Evolutionary conservation across 83 land plant species (phyloP).

Genomic region (Thuja plicata): DNA sequence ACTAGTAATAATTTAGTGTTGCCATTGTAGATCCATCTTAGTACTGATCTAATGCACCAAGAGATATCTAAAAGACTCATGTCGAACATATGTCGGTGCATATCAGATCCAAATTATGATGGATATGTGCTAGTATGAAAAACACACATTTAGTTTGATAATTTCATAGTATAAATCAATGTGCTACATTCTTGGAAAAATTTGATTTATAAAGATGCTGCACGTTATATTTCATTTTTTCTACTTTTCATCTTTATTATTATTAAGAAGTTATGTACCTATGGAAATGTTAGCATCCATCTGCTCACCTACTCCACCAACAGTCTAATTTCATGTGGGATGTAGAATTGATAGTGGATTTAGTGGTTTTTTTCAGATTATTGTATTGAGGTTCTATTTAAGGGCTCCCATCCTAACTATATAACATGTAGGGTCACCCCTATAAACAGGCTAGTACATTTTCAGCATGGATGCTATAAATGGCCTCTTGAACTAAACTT

Average conservation of each 20-base stretch:
- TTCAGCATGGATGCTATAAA: no score
- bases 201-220: not conserved
- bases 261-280: not conserved
- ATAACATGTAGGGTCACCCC: no score
- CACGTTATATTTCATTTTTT: no score
- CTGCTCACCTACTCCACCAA: not conserved
- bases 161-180: no score
- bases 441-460: no score
- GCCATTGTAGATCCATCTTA: not conserved
- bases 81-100: not conserved
- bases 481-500: no score
- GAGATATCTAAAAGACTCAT: not conserved
- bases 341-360: not conserved
- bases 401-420: no score
- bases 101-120: not conserved
- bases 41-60: not conserved
- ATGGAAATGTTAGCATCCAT: not conserved
- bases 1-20: not conserved
- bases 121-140: not conserved
- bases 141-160: no score
- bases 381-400: no score
- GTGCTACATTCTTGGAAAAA: not conserved
- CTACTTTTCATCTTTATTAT: no score
- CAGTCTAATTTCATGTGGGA: not conserved
- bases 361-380: no score